Percentiles rank a stretch among this genome's conserved stretches.
These are phyloP conservation scores for Clonostachys solani DNA, from an alignment of 2,329 filamentous ascomycete genomes.

Conservation along the genomic window DNA sequence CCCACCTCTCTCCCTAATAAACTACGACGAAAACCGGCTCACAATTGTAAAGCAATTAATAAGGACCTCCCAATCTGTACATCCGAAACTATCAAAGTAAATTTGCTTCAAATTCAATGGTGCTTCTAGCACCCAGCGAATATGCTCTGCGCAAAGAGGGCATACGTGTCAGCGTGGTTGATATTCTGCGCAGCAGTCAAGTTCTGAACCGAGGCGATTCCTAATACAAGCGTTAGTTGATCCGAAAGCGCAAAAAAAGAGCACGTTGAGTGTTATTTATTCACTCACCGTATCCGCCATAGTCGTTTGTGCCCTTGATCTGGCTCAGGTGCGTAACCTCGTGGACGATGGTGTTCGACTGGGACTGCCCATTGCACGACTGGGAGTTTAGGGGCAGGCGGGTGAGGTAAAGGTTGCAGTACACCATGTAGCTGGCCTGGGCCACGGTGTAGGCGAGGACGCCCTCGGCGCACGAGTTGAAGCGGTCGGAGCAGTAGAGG, in stretches of 20 bases:
- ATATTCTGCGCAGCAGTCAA: conserved; percentile 47
- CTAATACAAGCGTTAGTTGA: too few species aligned
- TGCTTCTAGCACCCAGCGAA: background rate
- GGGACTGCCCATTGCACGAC: conserved; percentile 60
- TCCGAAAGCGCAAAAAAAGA: too few species aligned
- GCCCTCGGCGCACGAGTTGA: background rate
- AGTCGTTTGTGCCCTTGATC: conserved; percentile 55
- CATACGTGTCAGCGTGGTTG: conserved; percentile 58
- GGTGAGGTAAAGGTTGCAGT: conserved; percentile 52
- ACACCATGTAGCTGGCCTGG: conserved; percentile 25
- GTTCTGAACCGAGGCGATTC: conserved; percentile 33
- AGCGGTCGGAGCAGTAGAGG: background rate
- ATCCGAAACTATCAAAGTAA: too few species aligned
- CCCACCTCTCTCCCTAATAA: too few species aligned
- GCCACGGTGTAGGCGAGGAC: conserved; percentile 51
- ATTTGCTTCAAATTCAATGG: too few species aligned
- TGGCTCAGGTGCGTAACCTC: conserved; percentile 60
- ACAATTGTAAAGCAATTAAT: too few species aligned
- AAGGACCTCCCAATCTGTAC: too few species aligned
- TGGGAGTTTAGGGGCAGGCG: conserved; percentile 41
- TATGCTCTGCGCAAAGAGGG: conserved; percentile 31
- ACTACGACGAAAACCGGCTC: too few species aligned
- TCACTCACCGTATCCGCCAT: conserved; percentile 36
- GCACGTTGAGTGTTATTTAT: too few species aligned
- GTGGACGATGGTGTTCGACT: conserved; percentile 61